These are phyloP conservation scores for Heritiera littoralis DNA, from an alignment of 345 rosid species.

Conservation along the genomic window DNA sequence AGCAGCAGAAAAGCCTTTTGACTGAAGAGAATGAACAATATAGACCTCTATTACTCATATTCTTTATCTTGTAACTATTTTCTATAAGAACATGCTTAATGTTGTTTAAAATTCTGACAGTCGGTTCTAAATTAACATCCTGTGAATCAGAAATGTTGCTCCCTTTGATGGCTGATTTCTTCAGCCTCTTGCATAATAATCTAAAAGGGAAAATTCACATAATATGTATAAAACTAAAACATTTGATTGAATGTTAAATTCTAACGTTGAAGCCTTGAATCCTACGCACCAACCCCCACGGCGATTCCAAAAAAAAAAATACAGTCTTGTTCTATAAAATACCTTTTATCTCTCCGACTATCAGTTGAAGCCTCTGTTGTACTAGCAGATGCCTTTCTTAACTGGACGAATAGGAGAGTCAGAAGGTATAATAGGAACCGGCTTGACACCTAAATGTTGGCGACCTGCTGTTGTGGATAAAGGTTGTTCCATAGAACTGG, in stretches of 20 bases:
- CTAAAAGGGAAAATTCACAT: conserved; percentile 5
- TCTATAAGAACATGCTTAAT: neutral
- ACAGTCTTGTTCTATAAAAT: neutral
- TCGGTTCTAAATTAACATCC: neutral
- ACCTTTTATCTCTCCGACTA: conserved; percentile 62
- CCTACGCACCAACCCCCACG: neutral
- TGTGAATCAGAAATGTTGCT: neutral
- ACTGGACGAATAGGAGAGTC: conserved; percentile 54
- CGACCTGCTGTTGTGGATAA: conserved; percentile 49
- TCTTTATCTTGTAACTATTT: neutral
- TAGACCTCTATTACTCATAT: neutral
- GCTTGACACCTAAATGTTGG: conserved; percentile 36
- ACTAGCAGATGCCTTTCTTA: conserved; percentile 46
- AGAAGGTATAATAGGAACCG: conserved; percentile 53
- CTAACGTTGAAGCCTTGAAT: neutral
- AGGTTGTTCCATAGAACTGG: conserved; percentile 46
- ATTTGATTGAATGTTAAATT: neutral
- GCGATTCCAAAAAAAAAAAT: neutral
- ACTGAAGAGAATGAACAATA: neutral
- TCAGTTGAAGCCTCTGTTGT: conserved; percentile 43
- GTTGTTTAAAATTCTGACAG: neutral
- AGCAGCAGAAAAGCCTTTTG: neutral
- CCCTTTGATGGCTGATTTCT: neutral
- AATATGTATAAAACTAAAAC: neutral
- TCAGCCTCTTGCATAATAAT: neutral